phyloP scores from a whole-genome alignment of 148 eudicot genomes.

The Vaccinium corymbosum region DNA sequence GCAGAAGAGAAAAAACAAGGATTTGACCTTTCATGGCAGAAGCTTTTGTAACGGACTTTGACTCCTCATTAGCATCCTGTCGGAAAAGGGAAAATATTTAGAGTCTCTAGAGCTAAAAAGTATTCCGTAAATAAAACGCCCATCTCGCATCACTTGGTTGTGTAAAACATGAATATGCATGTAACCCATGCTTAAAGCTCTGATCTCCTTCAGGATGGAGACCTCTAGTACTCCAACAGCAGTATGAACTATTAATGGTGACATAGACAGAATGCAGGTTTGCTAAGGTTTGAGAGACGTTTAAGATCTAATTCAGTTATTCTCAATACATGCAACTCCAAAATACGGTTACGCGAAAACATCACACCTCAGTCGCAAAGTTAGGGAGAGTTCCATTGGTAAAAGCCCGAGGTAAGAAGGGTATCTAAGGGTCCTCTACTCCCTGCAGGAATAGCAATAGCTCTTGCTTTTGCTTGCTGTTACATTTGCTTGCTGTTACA shows the following conservation, averaged over 20 bases:
- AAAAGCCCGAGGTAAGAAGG: not conserved
- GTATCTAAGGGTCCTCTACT: not conserved
- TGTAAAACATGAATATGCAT: not conserved
- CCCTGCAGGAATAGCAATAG: conserved; percentile 3
- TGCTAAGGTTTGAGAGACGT: not conserved
- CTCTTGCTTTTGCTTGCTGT: not conserved
- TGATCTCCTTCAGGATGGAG: not conserved
- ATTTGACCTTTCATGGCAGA: conserved; percentile 54
- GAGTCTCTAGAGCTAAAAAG: not conserved
- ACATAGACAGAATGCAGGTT: not conserved
- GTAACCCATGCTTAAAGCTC: conserved; percentile 6
- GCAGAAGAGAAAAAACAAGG: not conserved
- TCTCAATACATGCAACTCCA: not conserved
- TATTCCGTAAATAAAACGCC: not conserved
- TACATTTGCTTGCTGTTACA: not conserved
- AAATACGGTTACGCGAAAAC: not conserved
- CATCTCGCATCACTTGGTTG: not conserved
- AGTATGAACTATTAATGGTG: not conserved
- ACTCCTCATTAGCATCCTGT: conserved; percentile 59
- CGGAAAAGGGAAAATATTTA: conserved; percentile 5
- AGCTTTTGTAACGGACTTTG: conserved; percentile 55
- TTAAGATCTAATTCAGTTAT: not conserved
- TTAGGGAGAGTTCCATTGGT: not conserved
- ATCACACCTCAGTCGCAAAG: not conserved
- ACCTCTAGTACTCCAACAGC: not conserved